These are phyloP conservation scores for Alternaria angustiovoidea DNA, from an alignment of 2,329 filamentous ascomycete genomes.

Conservation along the genomic window DNA sequence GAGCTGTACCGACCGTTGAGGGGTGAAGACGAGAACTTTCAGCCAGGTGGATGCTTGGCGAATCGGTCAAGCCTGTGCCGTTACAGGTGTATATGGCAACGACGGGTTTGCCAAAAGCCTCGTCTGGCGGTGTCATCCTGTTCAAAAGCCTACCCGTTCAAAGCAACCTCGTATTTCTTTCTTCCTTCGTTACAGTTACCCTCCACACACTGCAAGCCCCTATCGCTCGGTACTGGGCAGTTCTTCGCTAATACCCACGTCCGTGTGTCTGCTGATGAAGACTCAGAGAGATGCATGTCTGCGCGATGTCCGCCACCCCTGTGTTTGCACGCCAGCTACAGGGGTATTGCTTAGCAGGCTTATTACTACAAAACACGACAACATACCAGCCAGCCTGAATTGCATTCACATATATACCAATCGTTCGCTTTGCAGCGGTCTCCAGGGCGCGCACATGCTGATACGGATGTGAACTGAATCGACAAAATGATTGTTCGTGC, in stretches of 20 bases:
- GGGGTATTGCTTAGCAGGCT: not conserved
- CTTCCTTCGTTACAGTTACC: not conserved
- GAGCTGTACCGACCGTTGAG: not conserved
- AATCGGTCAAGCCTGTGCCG: not conserved
- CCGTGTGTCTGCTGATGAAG: not conserved
- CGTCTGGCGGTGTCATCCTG: not conserved
- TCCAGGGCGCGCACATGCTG: not conserved
- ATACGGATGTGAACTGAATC: not conserved
- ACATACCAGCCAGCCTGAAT: not conserved
- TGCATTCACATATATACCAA: not conserved
- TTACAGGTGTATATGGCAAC: not conserved
- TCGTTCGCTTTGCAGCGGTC: not conserved
- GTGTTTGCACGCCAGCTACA: not conserved
- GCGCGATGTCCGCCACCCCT: not conserved
- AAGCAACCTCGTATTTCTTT: not conserved
- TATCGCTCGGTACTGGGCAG: not conserved
- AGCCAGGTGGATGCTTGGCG: not conserved
- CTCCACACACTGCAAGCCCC: not conserved
- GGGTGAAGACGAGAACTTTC: not conserved
- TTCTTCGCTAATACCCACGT: not conserved
- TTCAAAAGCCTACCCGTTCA: not conserved
- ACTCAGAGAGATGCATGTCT: not conserved
- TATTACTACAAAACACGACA: not conserved
- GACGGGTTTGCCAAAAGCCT: not conserved
- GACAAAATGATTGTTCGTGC: not conserved